Base-by-base conservation (phyloP, 176 grass and related monocot genomes). In the Aegilops sharonensis region DNA sequence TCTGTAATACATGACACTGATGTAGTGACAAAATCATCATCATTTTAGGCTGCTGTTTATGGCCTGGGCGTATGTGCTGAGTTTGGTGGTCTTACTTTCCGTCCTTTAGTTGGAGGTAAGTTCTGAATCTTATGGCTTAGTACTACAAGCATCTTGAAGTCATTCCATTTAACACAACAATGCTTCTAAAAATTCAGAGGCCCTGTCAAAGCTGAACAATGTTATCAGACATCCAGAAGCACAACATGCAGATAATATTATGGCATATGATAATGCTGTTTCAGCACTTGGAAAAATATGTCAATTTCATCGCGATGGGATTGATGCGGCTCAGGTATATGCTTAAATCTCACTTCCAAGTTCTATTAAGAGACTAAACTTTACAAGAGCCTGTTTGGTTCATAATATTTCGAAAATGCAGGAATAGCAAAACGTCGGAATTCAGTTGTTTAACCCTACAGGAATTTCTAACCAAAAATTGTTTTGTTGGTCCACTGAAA, bases 181-280 rank as follows among this genome's bases (percentile, higher is more conserved):
- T 78, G 13, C n/a, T 85, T 60, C 24, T 5, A 24, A 79, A 57
- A 79, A 47, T 84, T 79, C 89, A 99, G 97, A 99, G 89, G 97
- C 97, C 39, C 78, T 99, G 37, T 97, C 92, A 69, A 99, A 91
- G 78, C 59, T 99, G 82, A 94, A 94, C 86, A 99, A 94, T 65
- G 90, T 99, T 68, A 96, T 99, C 60, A 83, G 88, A 57, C 94
- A 97, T 81, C 83, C 89, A 64, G 94, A 99, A 81, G 97, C 97
- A 74, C 83, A 83, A 17, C 77, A 88, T 79, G 10, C 92, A 21
- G 92, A 99, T 32, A 97, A 97, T 74, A 83, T 99, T 57, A 99
- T 99, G 97, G 97, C 94, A 48, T 99, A 94, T 65, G 97, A 99
- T 25, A 99, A 99, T 77, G 92, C 97, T 83, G 97, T 99, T 86